Conservation (phyloP, 2,329 filamentous ascomycete genomes). For the Sporothrix dimorphospora region DNA sequence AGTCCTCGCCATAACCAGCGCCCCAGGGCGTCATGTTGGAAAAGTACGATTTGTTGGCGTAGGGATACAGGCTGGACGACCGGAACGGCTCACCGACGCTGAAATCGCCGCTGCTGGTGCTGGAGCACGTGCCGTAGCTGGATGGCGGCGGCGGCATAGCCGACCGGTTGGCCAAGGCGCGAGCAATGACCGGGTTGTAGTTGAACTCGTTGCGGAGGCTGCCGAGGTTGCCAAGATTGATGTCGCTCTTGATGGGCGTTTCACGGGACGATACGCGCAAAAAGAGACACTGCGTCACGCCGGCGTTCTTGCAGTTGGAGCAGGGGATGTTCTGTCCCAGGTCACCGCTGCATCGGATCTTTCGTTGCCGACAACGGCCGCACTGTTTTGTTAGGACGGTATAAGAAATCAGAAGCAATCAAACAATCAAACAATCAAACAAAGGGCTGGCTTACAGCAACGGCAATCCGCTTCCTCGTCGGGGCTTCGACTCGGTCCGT, state of each 20-base stretch:
- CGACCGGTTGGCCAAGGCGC: constrained; percentile 22
- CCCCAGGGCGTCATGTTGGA: constrained; percentile 21
- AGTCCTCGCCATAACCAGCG: constrained; percentile 17
- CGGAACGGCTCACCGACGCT: neutral
- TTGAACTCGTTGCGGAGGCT: constrained; percentile 23
- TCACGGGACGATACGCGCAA: constrained; percentile 57
- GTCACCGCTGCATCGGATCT: constrained; percentile 93
- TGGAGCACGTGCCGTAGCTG: neutral
- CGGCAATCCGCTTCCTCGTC: constrained; percentile 61
- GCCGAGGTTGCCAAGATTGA: neutral
- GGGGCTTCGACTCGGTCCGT: constrained; percentile 48
- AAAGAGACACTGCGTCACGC: constrained; percentile 73
- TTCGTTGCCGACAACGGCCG: constrained; percentile 84
- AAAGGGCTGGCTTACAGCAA: constrained; percentile 53
- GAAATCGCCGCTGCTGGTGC: neutral
- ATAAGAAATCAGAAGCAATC: constrained; percentile 24
- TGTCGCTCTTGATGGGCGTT: constrained; percentile 21
- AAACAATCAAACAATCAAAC: neutral
- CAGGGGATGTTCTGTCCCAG: constrained; percentile 76
- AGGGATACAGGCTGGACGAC: constrained; percentile 16
- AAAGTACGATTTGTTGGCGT: constrained; percentile 23
- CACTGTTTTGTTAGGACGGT: constrained; percentile 61
- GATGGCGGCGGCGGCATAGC: neutral
- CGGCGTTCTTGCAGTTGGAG: constrained; percentile 77
- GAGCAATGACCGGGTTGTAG: constrained; percentile 24